Conservation (phyloP, 306 rosid species). For the Abrus pulchellus region DNA sequence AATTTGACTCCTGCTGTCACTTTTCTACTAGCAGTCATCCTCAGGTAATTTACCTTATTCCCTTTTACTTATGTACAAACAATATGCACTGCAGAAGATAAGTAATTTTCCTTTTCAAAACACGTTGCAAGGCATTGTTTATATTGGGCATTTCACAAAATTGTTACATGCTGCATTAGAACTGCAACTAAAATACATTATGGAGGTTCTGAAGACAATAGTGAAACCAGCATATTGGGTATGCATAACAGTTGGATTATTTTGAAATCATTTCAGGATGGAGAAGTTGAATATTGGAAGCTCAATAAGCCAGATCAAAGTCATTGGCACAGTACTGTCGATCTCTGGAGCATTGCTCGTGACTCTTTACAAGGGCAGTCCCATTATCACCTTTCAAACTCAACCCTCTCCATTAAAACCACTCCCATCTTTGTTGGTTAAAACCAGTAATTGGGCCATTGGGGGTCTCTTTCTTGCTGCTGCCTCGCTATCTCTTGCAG, state of each 20-base stretch:
- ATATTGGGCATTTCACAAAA: neutral
- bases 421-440: conserved; percentile 11
- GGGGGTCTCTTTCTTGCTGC: conserved; percentile 64
- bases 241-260: conserved; percentile 3
- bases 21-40: conserved; percentile 55
- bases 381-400: conserved; percentile 40
- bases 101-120: neutral
- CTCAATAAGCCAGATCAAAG: conserved; percentile 55
- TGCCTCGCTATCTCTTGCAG: conserved; percentile 56
- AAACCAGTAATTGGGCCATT: conserved; percentile 62
- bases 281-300: conserved; percentile 56
- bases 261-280: conserved; percentile 50
- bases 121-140: neutral
- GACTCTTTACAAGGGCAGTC: conserved; percentile 65
- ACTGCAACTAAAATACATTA: neutral
- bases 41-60: conserved; percentile 38
- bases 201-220: neutral
- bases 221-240: neutral
- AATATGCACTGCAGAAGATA: neutral
- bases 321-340: conserved; percentile 54
- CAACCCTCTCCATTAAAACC: conserved; percentile 19
- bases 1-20: conserved; percentile 62
- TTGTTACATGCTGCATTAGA: neutral
- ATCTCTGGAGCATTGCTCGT: conserved; percentile 60
- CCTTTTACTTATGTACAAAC: neutral